A percentile compares a stretch with the other conserved stretches of the same genome.
Evolutionary conservation across 495 filamentous ascomycete species (phyloP).

Genomic region (Penicillium cataractarum): DNA sequence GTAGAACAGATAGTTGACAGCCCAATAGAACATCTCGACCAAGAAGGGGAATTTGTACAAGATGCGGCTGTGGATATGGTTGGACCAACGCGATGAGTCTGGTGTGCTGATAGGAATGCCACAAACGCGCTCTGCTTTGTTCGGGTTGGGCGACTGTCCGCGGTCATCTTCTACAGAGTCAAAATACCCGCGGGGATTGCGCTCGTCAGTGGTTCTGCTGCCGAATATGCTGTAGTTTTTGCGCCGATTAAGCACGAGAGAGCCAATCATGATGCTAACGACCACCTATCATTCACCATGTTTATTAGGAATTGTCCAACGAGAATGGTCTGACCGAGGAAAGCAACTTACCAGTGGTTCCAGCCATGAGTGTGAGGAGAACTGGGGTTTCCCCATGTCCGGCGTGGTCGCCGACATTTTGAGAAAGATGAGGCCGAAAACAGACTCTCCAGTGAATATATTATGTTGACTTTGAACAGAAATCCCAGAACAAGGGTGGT

Average conservation of each 20-base stretch:
- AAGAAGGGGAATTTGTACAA: constrained; percentile 53
- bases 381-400: constrained; percentile 38
- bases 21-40: constrained; percentile 76
- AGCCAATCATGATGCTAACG: constrained; percentile 57
- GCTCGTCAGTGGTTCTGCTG: background rate
- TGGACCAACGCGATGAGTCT: constrained; percentile 60
- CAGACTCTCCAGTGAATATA: background rate
- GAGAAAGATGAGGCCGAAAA: background rate
- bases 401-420: constrained; percentile 16
- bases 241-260: constrained; percentile 59
- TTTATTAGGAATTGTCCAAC: constrained; percentile 2
- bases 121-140: constrained; percentile 39
- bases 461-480: background rate
- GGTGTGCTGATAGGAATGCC: constrained; percentile 54
- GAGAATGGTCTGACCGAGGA: background rate
- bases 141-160: constrained; percentile 27
- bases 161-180: constrained; percentile 32
- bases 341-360: constrained; percentile 58
- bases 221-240: constrained; percentile 51
- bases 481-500: background rate
- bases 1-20: constrained; percentile 67
- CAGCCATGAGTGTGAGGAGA: constrained; percentile 51
- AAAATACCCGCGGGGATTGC: background rate
- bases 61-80: constrained; percentile 59
- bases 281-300: constrained; percentile 50